Conservation (phyloP, 164 flowering plant genomes). For the Liriodendron chinense region DNA sequence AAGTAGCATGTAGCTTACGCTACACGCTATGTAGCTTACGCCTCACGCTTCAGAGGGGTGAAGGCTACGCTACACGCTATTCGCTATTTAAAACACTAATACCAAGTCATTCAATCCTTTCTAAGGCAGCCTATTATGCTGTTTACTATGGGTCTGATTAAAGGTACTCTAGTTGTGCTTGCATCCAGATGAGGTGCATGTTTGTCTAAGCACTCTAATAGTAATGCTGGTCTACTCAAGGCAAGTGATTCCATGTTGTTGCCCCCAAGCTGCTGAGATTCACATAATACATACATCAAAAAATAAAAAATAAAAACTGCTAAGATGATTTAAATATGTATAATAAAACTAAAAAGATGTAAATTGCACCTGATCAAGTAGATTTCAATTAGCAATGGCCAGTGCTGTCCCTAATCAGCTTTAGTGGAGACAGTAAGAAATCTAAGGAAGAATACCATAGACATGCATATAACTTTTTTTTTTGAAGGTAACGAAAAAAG, state of each 20-base stretch:
- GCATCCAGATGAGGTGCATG: conserved; percentile 72
- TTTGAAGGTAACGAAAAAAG: conserved; percentile 66
- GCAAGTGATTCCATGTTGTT: conserved; percentile 80
- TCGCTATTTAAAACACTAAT: too few relatives aligned
- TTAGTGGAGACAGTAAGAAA: too few relatives aligned
- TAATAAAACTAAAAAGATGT: background rate
- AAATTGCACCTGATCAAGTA: background rate
- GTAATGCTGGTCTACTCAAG: conserved; percentile 63
- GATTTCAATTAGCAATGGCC: too few relatives aligned
- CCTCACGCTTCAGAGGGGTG: too few relatives aligned
- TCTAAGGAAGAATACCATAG: too few relatives aligned
- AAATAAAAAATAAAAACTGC: background rate
- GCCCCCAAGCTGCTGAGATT: conserved; percentile 83
- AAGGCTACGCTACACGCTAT: too few relatives aligned
- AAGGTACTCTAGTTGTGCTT: conserved; percentile 68
- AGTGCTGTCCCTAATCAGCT: too few relatives aligned
- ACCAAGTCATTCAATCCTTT: conserved; percentile 50
- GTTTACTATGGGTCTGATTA: conserved; percentile 48
- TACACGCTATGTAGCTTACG: too few relatives aligned
- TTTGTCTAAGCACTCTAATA: conserved; percentile 72
- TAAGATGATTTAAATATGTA: background rate
- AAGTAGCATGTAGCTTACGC: too few relatives aligned
- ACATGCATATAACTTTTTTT: background rate
- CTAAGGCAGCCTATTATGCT: conserved; percentile 46
- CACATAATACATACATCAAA: background rate